These are phyloP conservation scores for Talaromyces sp. DNA, from an alignment of 2,329 filamentous ascomycete species.

Conservation along the genomic window DNA sequence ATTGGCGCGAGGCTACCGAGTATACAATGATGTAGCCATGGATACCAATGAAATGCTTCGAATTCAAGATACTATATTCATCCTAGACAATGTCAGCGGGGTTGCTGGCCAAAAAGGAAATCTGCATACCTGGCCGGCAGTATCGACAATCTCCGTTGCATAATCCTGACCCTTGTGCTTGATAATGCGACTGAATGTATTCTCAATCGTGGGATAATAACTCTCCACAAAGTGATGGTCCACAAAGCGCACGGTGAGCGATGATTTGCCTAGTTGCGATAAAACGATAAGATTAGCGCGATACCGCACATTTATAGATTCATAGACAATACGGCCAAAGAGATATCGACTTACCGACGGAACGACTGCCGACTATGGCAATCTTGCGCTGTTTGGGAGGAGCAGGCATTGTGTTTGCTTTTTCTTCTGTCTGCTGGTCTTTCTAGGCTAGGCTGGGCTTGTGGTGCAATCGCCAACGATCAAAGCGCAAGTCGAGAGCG, in stretches of 20 bases:
- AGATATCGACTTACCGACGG: constrained; percentile 63
- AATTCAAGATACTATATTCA: constrained; percentile 97
- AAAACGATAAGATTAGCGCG: constrained; percentile 2
- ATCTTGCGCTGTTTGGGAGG: constrained; percentile 88
- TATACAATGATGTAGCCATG: constrained; percentile 99
- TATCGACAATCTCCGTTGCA: constrained; percentile 96
- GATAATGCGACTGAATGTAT: constrained; percentile 96
- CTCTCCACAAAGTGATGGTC: constrained; percentile 98
- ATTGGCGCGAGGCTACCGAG: constrained; percentile 89
- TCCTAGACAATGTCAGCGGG: constrained; percentile 54
- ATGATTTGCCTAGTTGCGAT: constrained; percentile 72
- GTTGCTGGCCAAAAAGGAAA: neutral
- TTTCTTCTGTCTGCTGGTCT: constrained; percentile 3
- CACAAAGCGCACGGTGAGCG: constrained; percentile 92
- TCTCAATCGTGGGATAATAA: constrained; percentile 99
- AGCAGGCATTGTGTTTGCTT: constrained; percentile 55
- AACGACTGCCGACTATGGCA: constrained; percentile 90
- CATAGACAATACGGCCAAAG: too few species aligned
- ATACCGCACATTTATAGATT: neutral
- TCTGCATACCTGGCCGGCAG: constrained; percentile 75
- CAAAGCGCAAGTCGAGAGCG: constrained; percentile 1
- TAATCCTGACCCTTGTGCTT: constrained; percentile 90
- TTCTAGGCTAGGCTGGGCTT: neutral
- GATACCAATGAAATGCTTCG: constrained; percentile 98
- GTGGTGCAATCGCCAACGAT: constrained; percentile 1